phyloP scores from a whole-genome alignment of 345 rosid genomes.

The Populus pruinosa region DNA sequence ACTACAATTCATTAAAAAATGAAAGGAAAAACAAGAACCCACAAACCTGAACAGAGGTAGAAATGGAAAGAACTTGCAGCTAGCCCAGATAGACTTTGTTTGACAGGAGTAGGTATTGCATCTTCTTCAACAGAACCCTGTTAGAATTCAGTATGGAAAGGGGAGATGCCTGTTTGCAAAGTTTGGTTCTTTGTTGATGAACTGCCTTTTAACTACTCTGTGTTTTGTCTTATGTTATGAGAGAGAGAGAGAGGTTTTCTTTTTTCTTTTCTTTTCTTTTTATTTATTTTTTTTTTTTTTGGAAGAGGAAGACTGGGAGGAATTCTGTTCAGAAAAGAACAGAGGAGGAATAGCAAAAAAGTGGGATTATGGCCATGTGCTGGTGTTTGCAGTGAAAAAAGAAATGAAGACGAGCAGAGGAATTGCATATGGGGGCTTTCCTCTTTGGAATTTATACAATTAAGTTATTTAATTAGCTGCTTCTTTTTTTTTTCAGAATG shows the following conservation, averaged over 20 bases:
- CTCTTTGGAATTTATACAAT: not conserved
- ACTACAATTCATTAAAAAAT: not conserved
- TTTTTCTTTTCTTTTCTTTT: not conserved
- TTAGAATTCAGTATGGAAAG: not conserved
- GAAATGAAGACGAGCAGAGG: not conserved
- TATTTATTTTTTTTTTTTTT: not conserved
- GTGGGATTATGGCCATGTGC: not conserved
- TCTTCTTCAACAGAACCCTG: not conserved
- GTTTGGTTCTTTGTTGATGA: conserved; percentile 1
- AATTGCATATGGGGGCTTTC: not conserved
- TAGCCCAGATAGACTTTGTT: not conserved
- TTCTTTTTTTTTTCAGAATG: no score
- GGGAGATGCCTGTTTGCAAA: not conserved
- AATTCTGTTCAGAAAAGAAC: not conserved
- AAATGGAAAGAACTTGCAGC: not conserved
- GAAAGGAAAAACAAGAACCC: not conserved
- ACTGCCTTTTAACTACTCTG: conserved; percentile 12
- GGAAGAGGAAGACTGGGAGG: not conserved
- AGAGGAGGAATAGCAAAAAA: not conserved
- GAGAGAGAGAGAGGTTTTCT: not conserved
- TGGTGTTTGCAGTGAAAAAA: not conserved
- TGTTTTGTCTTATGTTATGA: conserved; percentile 3
- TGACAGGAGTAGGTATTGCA: not conserved
- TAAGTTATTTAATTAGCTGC: not conserved
- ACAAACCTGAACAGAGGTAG: not conserved